Base-by-base conservation (phyloP, 2,329 filamentous ascomycete species). In the Chlorencoelia australis region DNA sequence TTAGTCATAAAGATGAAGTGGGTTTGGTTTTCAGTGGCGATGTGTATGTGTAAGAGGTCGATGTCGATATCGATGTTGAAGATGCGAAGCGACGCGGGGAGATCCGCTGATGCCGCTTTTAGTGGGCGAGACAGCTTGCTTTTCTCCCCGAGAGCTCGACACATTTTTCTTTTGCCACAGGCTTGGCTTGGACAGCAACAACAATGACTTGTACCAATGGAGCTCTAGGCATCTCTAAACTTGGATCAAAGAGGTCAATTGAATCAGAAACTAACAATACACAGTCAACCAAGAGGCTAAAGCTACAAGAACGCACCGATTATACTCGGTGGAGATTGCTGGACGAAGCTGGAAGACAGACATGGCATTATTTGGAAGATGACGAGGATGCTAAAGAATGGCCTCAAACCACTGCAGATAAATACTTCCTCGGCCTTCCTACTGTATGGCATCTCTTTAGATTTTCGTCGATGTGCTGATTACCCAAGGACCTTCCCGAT, bases 341-440 rank as follows among this genome's bases (percentile, higher is more conserved):
- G 43, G 81, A 93, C 53, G 84, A 94, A 41, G 71, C 75, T 34
- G 89, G 91, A 32, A 72, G 83, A 37, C 87, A 95, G 52, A 94
- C 85, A 33, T 98, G 91, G 91, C 83, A 91, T 53, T 98, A 96
- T 56, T 66, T 98, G 3, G 63, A 72, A 44, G 80, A 91, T 36
- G 71, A 77, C 16, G 69, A 84, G 41, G 77, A 83, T 37, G 62
- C 69, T 6, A 67, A 82, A 49, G 64, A 73, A 39, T 95, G 89
- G 88, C 87, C 89, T 4, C 88, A 95, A 62, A 82, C 75, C 16
- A 69, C 68, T 38, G 85, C 87, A n/a, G 93, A 98, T 57, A 94
- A 86, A 59, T 94, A 87, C 59, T 84, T 79, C 53, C 59, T 98
- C 13, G 85, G 85, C 13, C 62, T 95, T 30, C 76, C 85, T 37